phyloP scores from a whole-genome alignment of 495 filamentous ascomycete genomes.

The Geoglossum glabrum region DNA sequence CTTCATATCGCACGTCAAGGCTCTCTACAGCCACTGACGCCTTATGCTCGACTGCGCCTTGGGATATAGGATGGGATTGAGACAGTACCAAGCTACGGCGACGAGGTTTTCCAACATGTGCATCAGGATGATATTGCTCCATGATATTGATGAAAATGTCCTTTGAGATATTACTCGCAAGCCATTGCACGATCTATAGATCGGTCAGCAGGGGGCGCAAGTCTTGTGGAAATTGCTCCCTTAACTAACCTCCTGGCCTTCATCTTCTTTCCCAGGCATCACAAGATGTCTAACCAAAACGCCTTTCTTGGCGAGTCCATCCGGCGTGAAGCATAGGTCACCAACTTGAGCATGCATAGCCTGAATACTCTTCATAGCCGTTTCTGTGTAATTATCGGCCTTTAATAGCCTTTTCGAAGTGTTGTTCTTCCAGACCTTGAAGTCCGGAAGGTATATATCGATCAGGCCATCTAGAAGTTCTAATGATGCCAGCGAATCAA shows the following conservation, averaged over 20 bases:
- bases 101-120: conserved; percentile 50
- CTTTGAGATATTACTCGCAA: conserved; percentile 41
- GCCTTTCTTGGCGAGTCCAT: conserved; percentile 56
- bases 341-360: conserved; percentile 61
- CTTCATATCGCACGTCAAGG: conserved; percentile 35
- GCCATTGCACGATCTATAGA: conserved; percentile 42
- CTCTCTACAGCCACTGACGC: conserved; percentile 1
- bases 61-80: conserved; percentile 9
- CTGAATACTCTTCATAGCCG: conserved; percentile 49
- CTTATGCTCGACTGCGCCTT: conserved; percentile 7
- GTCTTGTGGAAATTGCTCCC: background rate
- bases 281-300: conserved; percentile 55
- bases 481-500: conserved; percentile 47
- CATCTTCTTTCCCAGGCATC: conserved; percentile 53
- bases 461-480: conserved; percentile 50
- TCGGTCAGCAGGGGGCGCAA: background rate
- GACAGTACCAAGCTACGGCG: conserved; percentile 18
- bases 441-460: conserved; percentile 62
- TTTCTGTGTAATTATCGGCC: conserved; percentile 44
- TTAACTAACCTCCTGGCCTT: conserved; percentile 22
- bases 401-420: conserved; percentile 53
- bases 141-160: conserved; percentile 37
- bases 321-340: conserved; percentile 52
- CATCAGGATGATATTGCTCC: conserved; percentile 13
- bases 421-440: conserved; percentile 47